phyloP scores from a whole-genome alignment of 106 monocot species.

The Apostasia ramifera region DNA sequence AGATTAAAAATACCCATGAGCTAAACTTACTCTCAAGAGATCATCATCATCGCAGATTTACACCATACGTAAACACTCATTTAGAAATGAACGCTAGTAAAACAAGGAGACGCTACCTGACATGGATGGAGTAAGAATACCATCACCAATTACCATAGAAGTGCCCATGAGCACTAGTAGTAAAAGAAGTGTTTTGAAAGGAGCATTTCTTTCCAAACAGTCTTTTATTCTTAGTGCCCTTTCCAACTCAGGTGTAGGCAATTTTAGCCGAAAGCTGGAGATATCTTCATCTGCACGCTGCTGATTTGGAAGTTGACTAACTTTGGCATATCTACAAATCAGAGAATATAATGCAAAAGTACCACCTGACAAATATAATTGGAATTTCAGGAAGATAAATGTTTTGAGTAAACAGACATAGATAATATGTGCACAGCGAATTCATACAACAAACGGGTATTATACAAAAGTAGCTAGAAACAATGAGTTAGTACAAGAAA shows the following conservation, averaged over 20 bases:
- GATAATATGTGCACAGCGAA: too few relatives aligned
- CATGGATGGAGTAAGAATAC: constrained; percentile 94
- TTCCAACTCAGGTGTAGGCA: constrained; percentile 82
- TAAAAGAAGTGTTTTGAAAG: constrained; percentile 59
- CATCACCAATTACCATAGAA: constrained; percentile 92
- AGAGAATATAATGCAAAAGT: constrained; percentile 93
- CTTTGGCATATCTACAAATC: constrained; percentile 87
- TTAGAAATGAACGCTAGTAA: not conserved
- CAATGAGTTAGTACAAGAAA: not conserved
- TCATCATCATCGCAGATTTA: not conserved
- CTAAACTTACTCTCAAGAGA: not conserved
- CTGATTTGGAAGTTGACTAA: constrained; percentile 77
- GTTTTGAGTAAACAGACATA: too few relatives aligned
- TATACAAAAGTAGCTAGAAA: too few relatives aligned
- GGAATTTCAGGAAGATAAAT: not conserved
- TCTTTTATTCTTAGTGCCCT: constrained; percentile 74
- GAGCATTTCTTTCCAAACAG: constrained; percentile 41
- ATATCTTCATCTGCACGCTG: constrained; percentile 85
- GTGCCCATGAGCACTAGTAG: constrained; percentile 87
- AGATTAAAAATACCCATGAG: too few relatives aligned
- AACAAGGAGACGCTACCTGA: constrained; percentile 37
- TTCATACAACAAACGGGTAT: too few relatives aligned
- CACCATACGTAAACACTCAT: not conserved
- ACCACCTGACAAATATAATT: constrained; percentile 44
- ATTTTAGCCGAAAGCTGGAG: constrained; percentile 76